Conservation (phyloP, 2,329 filamentous ascomycete species). For the Alternaria panax region DNA sequence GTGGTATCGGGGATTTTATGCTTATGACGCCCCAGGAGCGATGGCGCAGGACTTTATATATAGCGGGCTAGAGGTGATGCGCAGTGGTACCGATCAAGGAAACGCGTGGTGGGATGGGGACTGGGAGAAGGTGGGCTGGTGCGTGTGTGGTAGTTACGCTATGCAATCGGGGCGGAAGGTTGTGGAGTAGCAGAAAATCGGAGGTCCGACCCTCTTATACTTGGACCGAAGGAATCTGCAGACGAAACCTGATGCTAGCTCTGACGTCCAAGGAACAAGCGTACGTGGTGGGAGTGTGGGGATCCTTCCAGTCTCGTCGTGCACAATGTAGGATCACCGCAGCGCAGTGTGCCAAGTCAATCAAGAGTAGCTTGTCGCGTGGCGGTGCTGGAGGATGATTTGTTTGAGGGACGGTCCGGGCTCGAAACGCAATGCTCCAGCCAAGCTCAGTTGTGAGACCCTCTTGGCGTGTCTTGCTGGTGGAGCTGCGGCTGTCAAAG, state of each 20-base stretch:
- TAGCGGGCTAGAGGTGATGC: background rate
- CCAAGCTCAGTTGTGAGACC: slow-evolving; percentile 26
- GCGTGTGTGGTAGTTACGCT: slow-evolving; percentile 1
- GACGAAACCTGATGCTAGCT: slow-evolving; percentile 9
- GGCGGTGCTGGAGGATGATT: slow-evolving; percentile 25
- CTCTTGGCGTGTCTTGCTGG: slow-evolving; percentile 13
- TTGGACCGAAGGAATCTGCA: slow-evolving; percentile 2
- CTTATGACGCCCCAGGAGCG: slow-evolving; percentile 3
- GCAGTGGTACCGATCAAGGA: slow-evolving; percentile 14
- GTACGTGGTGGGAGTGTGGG: slow-evolving; percentile 11
- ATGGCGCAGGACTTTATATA: background rate
- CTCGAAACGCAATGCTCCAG: slow-evolving; percentile 30
- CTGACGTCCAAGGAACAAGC: slow-evolving; percentile 11
- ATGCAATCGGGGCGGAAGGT: slow-evolving; percentile 1
- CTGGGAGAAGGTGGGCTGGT: background rate
- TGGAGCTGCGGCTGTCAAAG: slow-evolving; percentile 1
- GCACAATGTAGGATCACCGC: slow-evolving; percentile 5
- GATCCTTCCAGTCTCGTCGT: slow-evolving; percentile 3
- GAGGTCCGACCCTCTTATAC: slow-evolving; percentile 19
- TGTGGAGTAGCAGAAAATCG: slow-evolving; percentile 9
- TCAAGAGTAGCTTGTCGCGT: slow-evolving; percentile 7
- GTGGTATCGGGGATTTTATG: slow-evolving; percentile 1
- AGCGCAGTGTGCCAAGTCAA: slow-evolving; percentile 15
- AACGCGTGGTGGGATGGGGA: background rate
- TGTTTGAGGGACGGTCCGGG: slow-evolving; percentile 32